phyloP scores from a whole-genome alignment of 2,329 filamentous ascomycete species.

The Diaporthe caulivora region DNA sequence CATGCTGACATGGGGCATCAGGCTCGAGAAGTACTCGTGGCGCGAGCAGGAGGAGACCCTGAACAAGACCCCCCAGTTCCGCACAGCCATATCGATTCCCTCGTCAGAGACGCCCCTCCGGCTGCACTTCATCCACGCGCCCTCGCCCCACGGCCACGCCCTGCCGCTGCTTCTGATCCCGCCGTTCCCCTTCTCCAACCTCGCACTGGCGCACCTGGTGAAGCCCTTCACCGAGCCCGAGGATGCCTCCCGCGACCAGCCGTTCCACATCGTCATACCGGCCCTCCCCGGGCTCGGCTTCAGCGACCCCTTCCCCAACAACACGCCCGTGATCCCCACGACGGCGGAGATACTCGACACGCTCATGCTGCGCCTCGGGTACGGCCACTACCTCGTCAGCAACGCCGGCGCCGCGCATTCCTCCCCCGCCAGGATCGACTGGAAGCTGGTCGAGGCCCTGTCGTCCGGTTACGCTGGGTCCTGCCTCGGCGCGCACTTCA shows the following conservation, averaged over 20 bases:
- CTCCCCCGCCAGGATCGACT: constrained; percentile 64
- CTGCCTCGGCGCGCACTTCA: constrained; percentile 72
- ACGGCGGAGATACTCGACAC: constrained; percentile 68
- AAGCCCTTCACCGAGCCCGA: constrained; percentile 66
- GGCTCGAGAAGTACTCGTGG: constrained; percentile 77
- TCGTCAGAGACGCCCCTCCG: constrained; percentile 59
- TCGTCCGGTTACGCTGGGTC: constrained; percentile 60
- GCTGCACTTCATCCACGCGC: constrained; percentile 75
- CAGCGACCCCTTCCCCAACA: constrained; percentile 69
- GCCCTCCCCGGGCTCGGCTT: constrained; percentile 76
- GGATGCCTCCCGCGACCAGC: constrained; percentile 56
- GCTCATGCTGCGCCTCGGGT: constrained; percentile 72
- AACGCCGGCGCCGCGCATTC: constrained; percentile 62
- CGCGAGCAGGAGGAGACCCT: constrained; percentile 68
- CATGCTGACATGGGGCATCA: constrained; percentile 47
- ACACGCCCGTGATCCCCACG: constrained; percentile 60
- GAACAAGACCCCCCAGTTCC: constrained; percentile 73
- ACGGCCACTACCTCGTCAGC: constrained; percentile 68
- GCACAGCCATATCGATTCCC: constrained; percentile 63
- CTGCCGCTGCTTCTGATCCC: constrained; percentile 75
- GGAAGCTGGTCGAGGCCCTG: constrained; percentile 61
- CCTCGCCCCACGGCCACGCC: constrained; percentile 64
- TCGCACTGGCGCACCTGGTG: constrained; percentile 69
- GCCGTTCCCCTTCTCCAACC: constrained; percentile 74
- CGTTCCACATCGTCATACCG: constrained; percentile 76